Evolutionary conservation across 164 flowering plant genomes (phyloP), one percentile per base, ranked within the genome.

Genomic region (Cinnamomum chago): DNA sequence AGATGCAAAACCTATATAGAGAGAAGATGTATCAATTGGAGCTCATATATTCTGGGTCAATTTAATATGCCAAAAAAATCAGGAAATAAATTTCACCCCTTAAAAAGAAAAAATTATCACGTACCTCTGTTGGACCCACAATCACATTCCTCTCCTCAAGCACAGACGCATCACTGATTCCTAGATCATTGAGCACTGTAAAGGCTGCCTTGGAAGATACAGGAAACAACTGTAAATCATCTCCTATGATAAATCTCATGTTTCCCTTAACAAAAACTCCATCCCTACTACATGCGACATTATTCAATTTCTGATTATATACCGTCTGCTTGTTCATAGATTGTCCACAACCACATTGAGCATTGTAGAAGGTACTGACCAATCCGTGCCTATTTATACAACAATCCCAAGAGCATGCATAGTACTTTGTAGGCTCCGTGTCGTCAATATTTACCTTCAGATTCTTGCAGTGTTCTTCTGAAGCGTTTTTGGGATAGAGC

Each of bases 201-300:
- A 70, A 23, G 22, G 23, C 14, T 1, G 40, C 15, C 22, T 14
- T 55, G 1, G 27, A 20, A 0, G 73, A 52, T 2, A 71, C 0
- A 5, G 73, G 73, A 23, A 51, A 30, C 40, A 70, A 40, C 18
- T 20, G 58, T 3, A 70, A 50, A 70, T 52, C 64, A 27, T 70
- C 47, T 40, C 47, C 1, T 40, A 40, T 40, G 11, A 40, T 40
- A 9, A 0, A 40, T 40, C 47, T 40, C 47, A 28, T 3, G 64
- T 24, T 52, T 50, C 20, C 11, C 3, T 55, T 55, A n/a, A 71
- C 73, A 30, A 71, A 71, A 1, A 71, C 40, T 24, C 65, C 65
- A 10, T 55, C 65, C 11, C 9, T 17, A 3, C 58, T 27, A 3
- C 4, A 1, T 14, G 18, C 2, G 18, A 23, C n/a, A 3, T 0